Conservation (phyloP, 306 rosid species). For the Vachellia pachyceras region DNA sequence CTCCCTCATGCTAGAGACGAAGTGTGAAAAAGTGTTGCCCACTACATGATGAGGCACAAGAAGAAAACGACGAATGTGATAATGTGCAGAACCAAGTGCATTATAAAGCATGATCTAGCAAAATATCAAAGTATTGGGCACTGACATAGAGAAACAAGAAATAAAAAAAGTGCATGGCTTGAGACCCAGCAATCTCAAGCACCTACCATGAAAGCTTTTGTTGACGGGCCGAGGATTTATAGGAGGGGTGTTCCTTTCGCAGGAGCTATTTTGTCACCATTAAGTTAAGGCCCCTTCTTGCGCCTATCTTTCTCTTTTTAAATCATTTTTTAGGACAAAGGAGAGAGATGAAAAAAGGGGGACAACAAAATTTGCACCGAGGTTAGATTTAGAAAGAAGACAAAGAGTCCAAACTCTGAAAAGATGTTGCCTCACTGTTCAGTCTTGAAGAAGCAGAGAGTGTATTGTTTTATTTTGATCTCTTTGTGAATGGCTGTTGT, state of each 20-base stretch:
- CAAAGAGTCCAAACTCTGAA: conserved; percentile 53
- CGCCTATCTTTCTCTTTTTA: not conserved
- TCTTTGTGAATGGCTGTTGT: conserved; percentile 37
- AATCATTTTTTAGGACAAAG: not conserved
- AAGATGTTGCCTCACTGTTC: conserved; percentile 31
- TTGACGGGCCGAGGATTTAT: not conserved
- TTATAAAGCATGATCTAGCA: not conserved
- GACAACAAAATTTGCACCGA: not conserved
- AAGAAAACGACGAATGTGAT: not conserved
- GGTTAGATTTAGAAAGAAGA: conserved; percentile 38
- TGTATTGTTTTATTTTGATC: conserved; percentile 37
- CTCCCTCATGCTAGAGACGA: not conserved
- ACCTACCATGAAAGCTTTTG: not conserved
- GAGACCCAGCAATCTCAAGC: not conserved
- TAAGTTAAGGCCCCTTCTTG: not conserved
- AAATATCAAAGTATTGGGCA: not conserved
- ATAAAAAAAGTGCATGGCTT: not conserved
- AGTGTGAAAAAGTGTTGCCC: not conserved
- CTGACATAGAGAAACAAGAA: not conserved
- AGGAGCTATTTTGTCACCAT: not conserved
- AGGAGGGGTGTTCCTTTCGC: not conserved
- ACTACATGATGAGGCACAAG: not conserved
- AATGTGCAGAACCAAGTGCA: not conserved
- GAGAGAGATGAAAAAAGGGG: not conserved
- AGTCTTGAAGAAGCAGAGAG: conserved; percentile 24